Base-by-base conservation (phyloP, 1,139 yeast genomes). In the Kodamaea arcana region DNA sequence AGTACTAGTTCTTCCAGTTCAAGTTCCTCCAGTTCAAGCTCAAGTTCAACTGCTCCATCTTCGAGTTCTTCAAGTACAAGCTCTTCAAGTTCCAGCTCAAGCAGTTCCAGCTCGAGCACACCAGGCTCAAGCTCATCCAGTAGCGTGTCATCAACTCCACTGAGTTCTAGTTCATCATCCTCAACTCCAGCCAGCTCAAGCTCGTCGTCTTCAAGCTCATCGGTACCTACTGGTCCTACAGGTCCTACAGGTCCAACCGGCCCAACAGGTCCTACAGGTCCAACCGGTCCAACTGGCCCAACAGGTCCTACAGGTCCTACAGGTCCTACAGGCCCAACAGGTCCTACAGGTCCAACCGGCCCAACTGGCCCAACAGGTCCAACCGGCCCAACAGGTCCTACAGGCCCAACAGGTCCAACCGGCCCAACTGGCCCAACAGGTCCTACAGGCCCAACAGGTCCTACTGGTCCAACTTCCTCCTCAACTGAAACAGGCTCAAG, bases 391-490 rank as follows among this genome's bases (percentile, higher is more conserved):
- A 16, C 29, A 3, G 11, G 20, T 12, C 21, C 26, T 12, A 20
- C 32, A 15, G 33, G 30, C 15, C n/a, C 37, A 7, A 30, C 40
- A 15, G 9, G 34, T 15, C 30, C 16, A 15, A 34, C 16, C 22
- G 34, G 49, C 16, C 35, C 23, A 20, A 25, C 34, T 6, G 27
- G 27, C 6, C 15, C 41, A 25, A 31, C 48, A 25, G 43, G 34
- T 23, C 36, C 40, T 30, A 7, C 22, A 6, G 22, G 22, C 6
- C 14, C 26, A 11, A 8, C 14, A 10, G 43, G 39, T 16, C 11
- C 24, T 5, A 11, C 23, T 3, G 33, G 78, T 38, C 63, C 74
- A 33, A 70, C 76, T 57, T 41, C 52, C n/a, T 59, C 59, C 8
- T n/a, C 40, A 42, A 58, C 43, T 54, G 46, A 28, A 65, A n/a